Base-by-base conservation (phyloP, 1,284 basidiomycete species). In the Cerrena zonata region DNA sequence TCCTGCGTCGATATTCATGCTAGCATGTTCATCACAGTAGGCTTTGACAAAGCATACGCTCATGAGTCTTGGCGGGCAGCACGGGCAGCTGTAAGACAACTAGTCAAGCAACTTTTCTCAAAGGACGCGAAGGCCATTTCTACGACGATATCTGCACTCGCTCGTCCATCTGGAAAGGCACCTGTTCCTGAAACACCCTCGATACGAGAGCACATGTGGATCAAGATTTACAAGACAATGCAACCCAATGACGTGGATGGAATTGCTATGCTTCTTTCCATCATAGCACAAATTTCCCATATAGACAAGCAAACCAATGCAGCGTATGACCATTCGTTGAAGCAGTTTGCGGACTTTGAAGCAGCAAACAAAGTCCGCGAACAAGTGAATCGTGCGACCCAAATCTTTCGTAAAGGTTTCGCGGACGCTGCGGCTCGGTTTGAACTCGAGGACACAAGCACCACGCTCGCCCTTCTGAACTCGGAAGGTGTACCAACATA, bases 131-230 rank as follows among this genome's bases (percentile, higher is more conserved):
- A 69, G 50, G 64, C 69, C 53, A 66, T 81, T 22, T 59, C 59
- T 4, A 45, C 61, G 27, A 61, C 72, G 2, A 71, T 84, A 44
- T 63, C 53, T 23, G 57, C 61, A 13, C 62, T 80, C 13, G 36
- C 49, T 3, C 19, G 39, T 15, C 22, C 36, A 2, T 21, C 18
- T 22, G 42, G 38, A 19, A 12, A 47, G 23, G 23, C 41, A 11
- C 22, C 26, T n/a, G 30, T 43, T 15, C 12, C 47, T 5, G 42
- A 18, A 15, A 22, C 37, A n/a, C 69, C 76, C 42, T 57, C 65
- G 15, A 68, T 83, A 38, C 77, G 78, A 34, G 73, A 76, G 37
- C 77, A 77, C 42, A 66, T 90, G 24, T 95, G 92, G 92, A 71
- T 69, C 44, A 78, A 75, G 54, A 69, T 80, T 2, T 92, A 88